phyloP scores from a whole-genome alignment of 345 rosid genomes.

The Populus pruinosa region DNA sequence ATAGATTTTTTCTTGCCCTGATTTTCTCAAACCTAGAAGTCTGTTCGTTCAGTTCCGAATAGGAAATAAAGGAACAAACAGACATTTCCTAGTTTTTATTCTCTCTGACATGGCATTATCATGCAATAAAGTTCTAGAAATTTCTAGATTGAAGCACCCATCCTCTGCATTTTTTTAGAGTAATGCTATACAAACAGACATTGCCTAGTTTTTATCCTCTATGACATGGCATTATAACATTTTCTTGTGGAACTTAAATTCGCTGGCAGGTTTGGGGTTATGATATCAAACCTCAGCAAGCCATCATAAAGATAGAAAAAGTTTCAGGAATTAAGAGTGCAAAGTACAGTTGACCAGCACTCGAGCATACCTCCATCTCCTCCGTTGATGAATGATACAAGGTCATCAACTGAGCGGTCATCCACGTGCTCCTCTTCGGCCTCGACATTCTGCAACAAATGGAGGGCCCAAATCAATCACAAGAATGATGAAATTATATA shows the following conservation, averaged over 20 bases:
- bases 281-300: background rate
- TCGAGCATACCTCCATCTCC: conserved; percentile 48
- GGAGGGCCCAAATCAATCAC: background rate
- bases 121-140: background rate
- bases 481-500: background rate
- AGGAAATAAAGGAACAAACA: background rate
- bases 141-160: conserved; percentile 1
- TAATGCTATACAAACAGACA: background rate
- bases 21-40: background rate
- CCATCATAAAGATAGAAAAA: background rate
- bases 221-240: background rate
- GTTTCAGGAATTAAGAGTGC: background rate
- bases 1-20: background rate
- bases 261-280: background rate
- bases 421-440: conserved; percentile 67
- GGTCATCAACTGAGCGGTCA: conserved; percentile 91
- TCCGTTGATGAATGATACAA: conserved; percentile 78
- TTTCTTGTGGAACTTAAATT: background rate
- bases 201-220: background rate
- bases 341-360: background rate
- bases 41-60: background rate
- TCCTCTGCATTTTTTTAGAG: background rate
- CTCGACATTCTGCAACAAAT: conserved; percentile 51
- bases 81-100: background rate
- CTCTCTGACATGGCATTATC: background rate